A percentile compares a stretch with the other conserved stretches of the same genome.
Evolutionary conservation across 352 stramenopile species (phyloP).

Genomic region (Globisporangium ultimum): DNA sequence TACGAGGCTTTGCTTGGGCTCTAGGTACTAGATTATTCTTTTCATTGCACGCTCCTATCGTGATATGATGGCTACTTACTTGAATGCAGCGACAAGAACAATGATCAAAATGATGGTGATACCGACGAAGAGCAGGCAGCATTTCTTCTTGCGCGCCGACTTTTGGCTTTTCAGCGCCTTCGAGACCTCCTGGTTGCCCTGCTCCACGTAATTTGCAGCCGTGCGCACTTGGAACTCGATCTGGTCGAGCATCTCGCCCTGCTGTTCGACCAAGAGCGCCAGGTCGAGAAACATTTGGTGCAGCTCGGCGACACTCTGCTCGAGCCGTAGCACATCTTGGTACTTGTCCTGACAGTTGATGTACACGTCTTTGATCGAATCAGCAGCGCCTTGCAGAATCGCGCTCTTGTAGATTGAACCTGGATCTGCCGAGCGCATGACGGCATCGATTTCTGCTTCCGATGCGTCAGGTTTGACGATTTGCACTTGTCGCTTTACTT

Average conservation of each 20-base stretch:
- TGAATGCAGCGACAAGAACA: slow-evolving; percentile 68
- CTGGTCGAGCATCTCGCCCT: slow-evolving; percentile 97
- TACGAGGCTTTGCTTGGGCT: not conserved
- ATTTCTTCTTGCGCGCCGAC: slow-evolving; percentile 96
- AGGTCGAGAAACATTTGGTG: slow-evolving; percentile 99
- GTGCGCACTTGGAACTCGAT: slow-evolving; percentile 95
- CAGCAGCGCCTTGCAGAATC: slow-evolving; percentile 72
- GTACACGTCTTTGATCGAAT: slow-evolving; percentile 91
- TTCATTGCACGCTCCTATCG: not conserved
- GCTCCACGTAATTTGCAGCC: slow-evolving; percentile 96
- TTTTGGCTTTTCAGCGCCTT: slow-evolving; percentile 96
- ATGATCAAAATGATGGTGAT: slow-evolving; percentile 80
- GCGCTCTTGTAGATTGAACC: slow-evolving; percentile 85
- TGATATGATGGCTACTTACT: slow-evolving; percentile 24
- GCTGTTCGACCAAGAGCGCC: slow-evolving; percentile 96
- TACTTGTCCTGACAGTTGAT: slow-evolving; percentile 97
- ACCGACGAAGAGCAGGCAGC: slow-evolving; percentile 78
- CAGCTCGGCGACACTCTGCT: slow-evolving; percentile 95
- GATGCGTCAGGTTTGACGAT: slow-evolving; percentile 98
- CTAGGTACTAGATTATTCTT: slow-evolving; percentile 3
- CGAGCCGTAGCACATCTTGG: slow-evolving; percentile 95
- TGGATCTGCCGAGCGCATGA: slow-evolving; percentile 89
- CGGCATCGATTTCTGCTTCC: slow-evolving; percentile 95
- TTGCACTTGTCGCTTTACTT: slow-evolving; percentile 96
- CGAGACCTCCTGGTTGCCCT: slow-evolving; percentile 94